A percentile compares a stretch with the other conserved stretches of the same genome.
Evolutionary conservation across 768 basidiomycete species (phyloP).

Genomic region (Phylloporus arenicola): DNA sequence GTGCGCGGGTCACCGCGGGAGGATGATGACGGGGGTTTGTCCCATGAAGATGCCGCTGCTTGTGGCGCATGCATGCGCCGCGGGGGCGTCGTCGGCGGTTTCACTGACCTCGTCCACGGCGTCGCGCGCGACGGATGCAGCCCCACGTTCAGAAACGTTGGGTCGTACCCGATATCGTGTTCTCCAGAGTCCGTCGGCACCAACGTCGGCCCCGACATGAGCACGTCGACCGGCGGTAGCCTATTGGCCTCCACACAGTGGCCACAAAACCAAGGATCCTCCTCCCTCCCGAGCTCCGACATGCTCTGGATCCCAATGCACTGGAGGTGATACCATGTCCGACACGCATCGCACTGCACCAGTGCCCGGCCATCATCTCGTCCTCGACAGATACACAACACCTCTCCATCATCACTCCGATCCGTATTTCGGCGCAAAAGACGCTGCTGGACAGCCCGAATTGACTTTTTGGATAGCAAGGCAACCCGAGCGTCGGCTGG

Average conservation of each 20-base stretch:
- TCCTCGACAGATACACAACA: slow-evolving; percentile 62
- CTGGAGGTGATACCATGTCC: slow-evolving; percentile 75
- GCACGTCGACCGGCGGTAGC: slow-evolving; percentile 32
- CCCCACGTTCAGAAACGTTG: slow-evolving; percentile 47
- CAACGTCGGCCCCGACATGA: slow-evolving; percentile 56
- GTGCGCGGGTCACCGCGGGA: slow-evolving; percentile 51
- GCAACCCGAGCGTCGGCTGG: slow-evolving; percentile 75
- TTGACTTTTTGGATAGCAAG: slow-evolving; percentile 64
- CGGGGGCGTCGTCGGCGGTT: slow-evolving; percentile 50
- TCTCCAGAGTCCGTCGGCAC: slow-evolving; percentile 55
- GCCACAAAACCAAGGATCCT: slow-evolving; percentile 76
- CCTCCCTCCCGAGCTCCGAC: slow-evolving; percentile 64
- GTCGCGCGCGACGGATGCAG: slow-evolving; percentile 53
- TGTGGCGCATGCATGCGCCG: slow-evolving; percentile 29
- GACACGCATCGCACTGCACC: slow-evolving; percentile 79
- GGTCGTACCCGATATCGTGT: slow-evolving; percentile 39
- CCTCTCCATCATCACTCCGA: slow-evolving; percentile 39
- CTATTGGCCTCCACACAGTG: slow-evolving; percentile 44
- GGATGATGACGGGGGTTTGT: slow-evolving; percentile 38
- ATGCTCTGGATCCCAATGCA: slow-evolving; percentile 70
- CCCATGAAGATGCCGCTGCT: slow-evolving; percentile 39
- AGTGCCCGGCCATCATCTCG: slow-evolving; percentile 67
- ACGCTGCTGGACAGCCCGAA: slow-evolving; percentile 55
- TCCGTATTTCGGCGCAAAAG: slow-evolving; percentile 34
- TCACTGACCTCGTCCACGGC: slow-evolving; percentile 39